Percentiles rank a stretch among this genome's conserved stretches.
Conservation (phyloP, 2,329 filamentous ascomycete species). For the Aureobasidium sp. region DNA sequence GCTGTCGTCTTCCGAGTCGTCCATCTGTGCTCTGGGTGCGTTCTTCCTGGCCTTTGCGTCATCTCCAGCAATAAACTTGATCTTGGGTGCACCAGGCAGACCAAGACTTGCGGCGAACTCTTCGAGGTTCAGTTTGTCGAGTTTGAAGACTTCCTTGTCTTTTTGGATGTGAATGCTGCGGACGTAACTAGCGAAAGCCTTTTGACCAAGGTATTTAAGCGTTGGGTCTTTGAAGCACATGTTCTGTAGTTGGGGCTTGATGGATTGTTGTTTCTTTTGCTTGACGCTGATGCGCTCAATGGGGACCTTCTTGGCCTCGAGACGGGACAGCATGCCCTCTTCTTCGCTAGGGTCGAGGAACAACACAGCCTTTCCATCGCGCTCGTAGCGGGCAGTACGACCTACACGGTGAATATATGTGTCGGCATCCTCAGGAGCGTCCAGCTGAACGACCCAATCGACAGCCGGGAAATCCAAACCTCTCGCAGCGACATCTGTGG, state of each 20-base stretch:
- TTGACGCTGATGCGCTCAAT: slow-evolving; percentile 81
- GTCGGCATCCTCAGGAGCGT: slow-evolving; percentile 92
- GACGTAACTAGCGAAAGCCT: slow-evolving; percentile 87
- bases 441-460: slow-evolving; percentile 98
- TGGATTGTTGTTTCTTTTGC: slow-evolving; percentile 80
- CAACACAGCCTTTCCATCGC: slow-evolving; percentile 76
- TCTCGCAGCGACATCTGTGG: slow-evolving; percentile 89
- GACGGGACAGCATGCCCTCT: slow-evolving; percentile 74
- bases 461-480: slow-evolving; percentile 94
- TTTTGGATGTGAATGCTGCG: slow-evolving; percentile 80
- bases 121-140: slow-evolving; percentile 77
- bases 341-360: slow-evolving; percentile 93
- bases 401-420: slow-evolving; percentile 97
- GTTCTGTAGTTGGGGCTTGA: slow-evolving; percentile 79
- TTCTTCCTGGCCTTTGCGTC: slow-evolving; percentile 86
- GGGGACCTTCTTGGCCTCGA: slow-evolving; percentile 84
- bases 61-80: slow-evolving; percentile 87
- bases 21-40: slow-evolving; percentile 60
- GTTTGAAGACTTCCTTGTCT: slow-evolving; percentile 84
- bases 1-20: slow-evolving; percentile 53
- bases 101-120: slow-evolving; percentile 80
- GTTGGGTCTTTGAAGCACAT: slow-evolving; percentile 95
- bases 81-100: slow-evolving; percentile 82
- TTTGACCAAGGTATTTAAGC: slow-evolving; percentile 90
- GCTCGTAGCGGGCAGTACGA: slow-evolving; percentile 87